Evolutionary conservation across 2,329 filamentous ascomycete genomes (phyloP).

Genomic region (Claviceps sp.): DNA sequence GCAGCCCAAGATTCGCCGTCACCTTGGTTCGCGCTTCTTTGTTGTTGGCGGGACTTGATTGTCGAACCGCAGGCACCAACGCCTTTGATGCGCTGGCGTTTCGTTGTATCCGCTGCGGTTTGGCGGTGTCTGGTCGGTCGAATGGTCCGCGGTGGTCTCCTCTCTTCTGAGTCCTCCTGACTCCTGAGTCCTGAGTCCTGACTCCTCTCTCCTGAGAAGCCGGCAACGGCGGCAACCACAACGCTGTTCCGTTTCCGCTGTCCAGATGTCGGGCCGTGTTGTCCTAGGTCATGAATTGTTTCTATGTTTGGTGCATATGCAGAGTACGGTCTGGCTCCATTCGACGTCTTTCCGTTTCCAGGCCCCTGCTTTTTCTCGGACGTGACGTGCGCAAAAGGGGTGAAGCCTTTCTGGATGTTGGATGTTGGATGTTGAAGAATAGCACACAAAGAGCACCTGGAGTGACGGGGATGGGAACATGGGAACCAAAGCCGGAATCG

Average conservation of each 20-base stretch:
- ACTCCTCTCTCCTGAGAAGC: not conserved
- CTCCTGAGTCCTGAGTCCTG: not conserved
- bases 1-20: too few relatives aligned
- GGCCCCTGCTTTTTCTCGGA: not conserved
- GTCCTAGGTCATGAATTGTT: not conserved
- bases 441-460: not conserved
- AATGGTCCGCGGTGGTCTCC: too few relatives aligned
- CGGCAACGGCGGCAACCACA: not conserved
- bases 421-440: not conserved
- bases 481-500: not conserved
- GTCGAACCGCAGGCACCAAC: too few relatives aligned
- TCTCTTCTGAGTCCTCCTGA: not conserved
- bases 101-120: too few relatives aligned
- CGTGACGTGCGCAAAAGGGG: not conserved
- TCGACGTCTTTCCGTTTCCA: not conserved
- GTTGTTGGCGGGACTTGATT: too few relatives aligned
- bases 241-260: not conserved
- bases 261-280: not conserved
- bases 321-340: not conserved
- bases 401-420: not conserved
- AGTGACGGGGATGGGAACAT: not conserved
- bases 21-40: too few relatives aligned
- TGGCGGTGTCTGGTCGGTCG: too few relatives aligned
- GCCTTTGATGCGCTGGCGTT: too few relatives aligned
- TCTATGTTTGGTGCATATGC: not conserved